Evolutionary conservation across 2,329 filamentous ascomycete genomes (phyloP), one percentile per base, ranked within the genome.

Genomic region (Falciphora oryzae): DNA sequence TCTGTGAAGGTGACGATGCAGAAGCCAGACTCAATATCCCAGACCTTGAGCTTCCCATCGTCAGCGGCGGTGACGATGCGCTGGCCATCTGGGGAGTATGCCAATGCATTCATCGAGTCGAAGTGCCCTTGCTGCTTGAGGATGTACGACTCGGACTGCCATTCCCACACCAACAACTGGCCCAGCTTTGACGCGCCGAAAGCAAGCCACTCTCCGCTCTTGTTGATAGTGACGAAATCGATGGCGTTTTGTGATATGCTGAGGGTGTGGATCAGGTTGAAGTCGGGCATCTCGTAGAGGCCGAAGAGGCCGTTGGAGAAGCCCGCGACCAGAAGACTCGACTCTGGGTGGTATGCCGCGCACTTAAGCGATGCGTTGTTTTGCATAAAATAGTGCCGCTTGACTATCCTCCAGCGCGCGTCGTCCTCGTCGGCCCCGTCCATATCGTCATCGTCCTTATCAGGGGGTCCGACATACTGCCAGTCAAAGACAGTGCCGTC

Each of bases 101-200:
- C 89, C 4, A 99, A 82, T 0, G 93, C 86, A 76, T 98, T 98
- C 86, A 98, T 93, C 2, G 92, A 90, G 75, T 99, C 95, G 69
- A 97, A 93, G 77, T 99, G 95, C 0, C 94, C 95, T 76, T 98
- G 95, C 73, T 99, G 95, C 78, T 99, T 99, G 61, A 99, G 81
- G 65, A 99, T 96, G 76, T 99, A 99, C 7, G 94, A 98, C 76
- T 99, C 96, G 0, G 95, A 99, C 74, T 98, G 94, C 93, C 96
- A 99, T 75, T 99, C 95, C 95, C 95, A 99, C 4, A 99, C 95
- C 4, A 99, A 80, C n/a, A 99, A 82, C 74, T 99, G 95, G 0
- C 96, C 96, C 6, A 97, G 83, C 71, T 96, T 96, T 2, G 95
- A 96, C 0, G 96, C 95, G 18, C 94, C 95, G 75, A 99, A 97